Percentiles rank a stretch among this genome's conserved stretches.
These are phyloP conservation scores for Phytopythium boreale DNA, from an alignment of 352 stramenopile species.

Conservation along the genomic window DNA sequence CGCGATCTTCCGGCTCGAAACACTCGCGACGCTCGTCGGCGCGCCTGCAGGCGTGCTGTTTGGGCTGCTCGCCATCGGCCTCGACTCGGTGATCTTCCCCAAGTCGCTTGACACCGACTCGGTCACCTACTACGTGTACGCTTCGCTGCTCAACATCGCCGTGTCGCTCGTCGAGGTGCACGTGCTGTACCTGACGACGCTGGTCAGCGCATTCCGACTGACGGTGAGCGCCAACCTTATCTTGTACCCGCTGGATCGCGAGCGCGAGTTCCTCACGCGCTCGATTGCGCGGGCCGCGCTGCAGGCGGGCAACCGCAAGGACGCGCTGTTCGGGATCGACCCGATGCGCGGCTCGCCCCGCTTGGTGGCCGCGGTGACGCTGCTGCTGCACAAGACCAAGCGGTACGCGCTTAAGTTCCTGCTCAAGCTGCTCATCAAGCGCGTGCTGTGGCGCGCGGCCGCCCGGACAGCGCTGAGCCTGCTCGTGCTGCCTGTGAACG, in stretches of 20 bases:
- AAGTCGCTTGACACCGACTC: constrained; percentile 11
- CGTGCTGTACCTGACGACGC: constrained; percentile 34
- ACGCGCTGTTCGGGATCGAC: constrained; percentile 47
- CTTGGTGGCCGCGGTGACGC: constrained; percentile 30
- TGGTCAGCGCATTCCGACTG: constrained; percentile 39
- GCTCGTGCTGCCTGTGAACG: constrained; percentile 48
- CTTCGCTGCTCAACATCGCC: constrained; percentile 38
- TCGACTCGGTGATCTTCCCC: constrained; percentile 24
- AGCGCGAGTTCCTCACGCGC: constrained; percentile 48
- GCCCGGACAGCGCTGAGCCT: constrained; percentile 36
- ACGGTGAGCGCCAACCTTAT: constrained; percentile 38
- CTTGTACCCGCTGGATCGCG: constrained; percentile 41
- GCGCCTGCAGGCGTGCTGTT: constrained; percentile 26
- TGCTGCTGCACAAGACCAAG: constrained; percentile 51
- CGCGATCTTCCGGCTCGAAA: constrained; percentile 31
- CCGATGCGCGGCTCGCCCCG: constrained; percentile 44
- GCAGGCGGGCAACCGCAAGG: constrained; percentile 40
- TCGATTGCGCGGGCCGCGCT: constrained; percentile 43
- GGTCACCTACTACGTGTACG: constrained; percentile 22
- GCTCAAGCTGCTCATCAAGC: constrained; percentile 56
- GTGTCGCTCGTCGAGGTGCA: constrained; percentile 50
- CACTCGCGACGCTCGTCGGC: constrained; percentile 18
- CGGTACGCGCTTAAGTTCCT: constrained; percentile 52
- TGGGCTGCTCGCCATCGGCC: constrained; percentile 33
- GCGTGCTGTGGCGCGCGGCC: constrained; percentile 41